phyloP scores from a whole-genome alignment of 345 rosid species.

The Turnera subulata region DNA sequence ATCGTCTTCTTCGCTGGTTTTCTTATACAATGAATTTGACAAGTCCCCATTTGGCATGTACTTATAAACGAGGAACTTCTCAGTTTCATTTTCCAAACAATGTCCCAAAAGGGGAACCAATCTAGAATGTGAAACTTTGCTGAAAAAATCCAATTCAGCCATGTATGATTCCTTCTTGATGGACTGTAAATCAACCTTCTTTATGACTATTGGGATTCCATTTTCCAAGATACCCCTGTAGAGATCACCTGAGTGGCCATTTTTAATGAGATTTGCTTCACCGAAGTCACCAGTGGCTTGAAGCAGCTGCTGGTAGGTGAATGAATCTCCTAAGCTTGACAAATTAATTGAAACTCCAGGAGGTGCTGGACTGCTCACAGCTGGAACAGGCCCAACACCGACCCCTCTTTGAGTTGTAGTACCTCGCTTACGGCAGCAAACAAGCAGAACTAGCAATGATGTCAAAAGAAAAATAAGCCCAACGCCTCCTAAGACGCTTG shows the following conservation, averaged over 20 bases:
- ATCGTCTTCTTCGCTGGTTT: slow-evolving; percentile 57
- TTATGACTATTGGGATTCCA: slow-evolving; percentile 58
- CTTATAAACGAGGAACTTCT: slow-evolving; percentile 79
- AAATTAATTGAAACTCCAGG: slow-evolving; percentile 48
- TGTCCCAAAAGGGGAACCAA: slow-evolving; percentile 86
- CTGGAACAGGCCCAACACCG: slow-evolving; percentile 56
- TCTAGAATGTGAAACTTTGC: slow-evolving; percentile 71
- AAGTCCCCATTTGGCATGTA: slow-evolving; percentile 85
- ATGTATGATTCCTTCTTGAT: slow-evolving; percentile 54
- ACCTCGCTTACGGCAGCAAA: slow-evolving; percentile 41
- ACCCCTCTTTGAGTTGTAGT: slow-evolving; percentile 44
- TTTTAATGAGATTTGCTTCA: slow-evolving; percentile 72
- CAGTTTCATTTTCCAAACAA: slow-evolving; percentile 73
- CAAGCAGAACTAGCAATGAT: slow-evolving; percentile 38
- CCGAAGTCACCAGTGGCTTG: slow-evolving; percentile 63
- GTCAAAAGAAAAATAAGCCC: slow-evolving; percentile 44
- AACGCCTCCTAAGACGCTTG: slow-evolving; percentile 61
- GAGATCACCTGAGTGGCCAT: slow-evolving; percentile 91
- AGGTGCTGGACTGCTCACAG: slow-evolving; percentile 35
- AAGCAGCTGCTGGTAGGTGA: slow-evolving; percentile 70
- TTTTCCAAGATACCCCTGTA: slow-evolving; percentile 67
- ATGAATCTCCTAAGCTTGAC: slow-evolving; percentile 67
- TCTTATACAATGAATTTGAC: slow-evolving; percentile 69
- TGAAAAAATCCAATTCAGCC: slow-evolving; percentile 74
- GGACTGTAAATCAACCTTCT: slow-evolving; percentile 55